Evolutionary conservation across 768 basidiomycete species (phyloP), one percentile per base, ranked within the genome.

Genomic region (Russula olivacea): DNA sequence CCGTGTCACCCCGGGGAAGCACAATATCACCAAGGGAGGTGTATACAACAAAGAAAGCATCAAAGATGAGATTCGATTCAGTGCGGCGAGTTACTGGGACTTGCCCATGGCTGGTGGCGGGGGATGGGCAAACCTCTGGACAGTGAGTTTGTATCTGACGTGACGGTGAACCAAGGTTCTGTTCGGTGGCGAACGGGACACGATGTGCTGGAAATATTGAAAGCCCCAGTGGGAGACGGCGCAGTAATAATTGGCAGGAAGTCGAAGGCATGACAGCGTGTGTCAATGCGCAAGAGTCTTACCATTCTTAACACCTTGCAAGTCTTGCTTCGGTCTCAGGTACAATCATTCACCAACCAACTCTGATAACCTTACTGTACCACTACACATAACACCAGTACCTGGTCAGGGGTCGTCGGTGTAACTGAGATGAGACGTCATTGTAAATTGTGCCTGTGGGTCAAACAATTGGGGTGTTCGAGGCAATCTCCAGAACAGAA

Each of bases 21-120:
- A 65, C 30, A 55, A 69, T 41, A 12, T 53, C 69, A n/a, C 63
- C 65, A n/a, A 48, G 55, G 28, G 66, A 45, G 64, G 41, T n/a
- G 7, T n/a, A 66, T 41, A 47, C 55, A 55, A 14, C 69, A 51
- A 1, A 60, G 19, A 28, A 61, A 49, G n/a, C 25, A 58, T 30
- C 19, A 63, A 10, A 32, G 23, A 12, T 47, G n/a, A 40, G 55
- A 8, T n/a, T n/a, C n/a, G 0, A 58, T 40, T 30, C 15, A 11
- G 40, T 19, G 49, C 2, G 2, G 10, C 43, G n/a, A n/a, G 43
- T 45, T 45, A 45, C n/a, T 45, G n/a, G n/a, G 43, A 45, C n/a
- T n/a, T n/a, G 43, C 41, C 17, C 17, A 4, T 45, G 19, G 43
- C 19, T 1, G 8, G 43, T n/a, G 43, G 28, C 28, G 17, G 19